These are phyloP conservation scores for Blepharisma stoltei DNA, from an alignment of 73 alveolate species.

Conservation along the genomic window DNA sequence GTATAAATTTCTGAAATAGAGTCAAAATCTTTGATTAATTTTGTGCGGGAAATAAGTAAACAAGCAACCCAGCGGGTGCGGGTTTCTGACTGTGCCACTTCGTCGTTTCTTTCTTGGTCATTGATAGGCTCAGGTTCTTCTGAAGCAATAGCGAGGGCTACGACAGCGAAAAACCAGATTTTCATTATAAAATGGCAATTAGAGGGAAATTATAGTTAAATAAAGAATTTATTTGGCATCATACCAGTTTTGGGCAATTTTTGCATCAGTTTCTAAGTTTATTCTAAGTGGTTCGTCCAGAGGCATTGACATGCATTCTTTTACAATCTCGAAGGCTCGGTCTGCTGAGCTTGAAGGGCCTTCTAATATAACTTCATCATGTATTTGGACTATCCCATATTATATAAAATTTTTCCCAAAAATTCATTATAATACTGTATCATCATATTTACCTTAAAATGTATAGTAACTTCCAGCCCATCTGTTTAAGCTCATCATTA, in stretches of 20 bases:
- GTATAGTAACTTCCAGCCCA: slow-evolving; percentile 56
- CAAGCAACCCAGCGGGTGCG: slow-evolving; percentile 10
- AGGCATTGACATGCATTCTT: slow-evolving; percentile 72
- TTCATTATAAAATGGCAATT: no score
- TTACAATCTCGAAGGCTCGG: slow-evolving; percentile 66
- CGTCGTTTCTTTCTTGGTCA: slow-evolving; percentile 21
- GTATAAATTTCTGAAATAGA: not conserved
- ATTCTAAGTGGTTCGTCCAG: slow-evolving; percentile 54
- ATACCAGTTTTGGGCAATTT: slow-evolving; percentile 80
- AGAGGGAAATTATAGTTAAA: no score
- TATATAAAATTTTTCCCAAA: no score
- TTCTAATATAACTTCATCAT: slow-evolving; percentile 93
- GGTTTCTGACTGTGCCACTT: slow-evolving; percentile 19
- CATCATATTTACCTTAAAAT: no score
- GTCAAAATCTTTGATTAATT: not conserved
- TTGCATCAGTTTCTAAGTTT: slow-evolving; percentile 83
- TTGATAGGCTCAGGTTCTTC: slow-evolving; percentile 2
- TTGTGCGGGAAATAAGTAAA: not conserved
- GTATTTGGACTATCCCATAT: slow-evolving; percentile 86
- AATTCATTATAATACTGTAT: no score
- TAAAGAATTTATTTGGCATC: slow-evolving; percentile 64
- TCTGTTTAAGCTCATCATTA: slow-evolving; percentile 28
- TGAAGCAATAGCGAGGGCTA: not conserved
- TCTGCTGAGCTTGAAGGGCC: slow-evolving; percentile 81
- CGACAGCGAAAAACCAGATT: not conserved